Conservation (phyloP, 2,329 filamentous ascomycete genomes). For the Penicillium sp. region DNA sequence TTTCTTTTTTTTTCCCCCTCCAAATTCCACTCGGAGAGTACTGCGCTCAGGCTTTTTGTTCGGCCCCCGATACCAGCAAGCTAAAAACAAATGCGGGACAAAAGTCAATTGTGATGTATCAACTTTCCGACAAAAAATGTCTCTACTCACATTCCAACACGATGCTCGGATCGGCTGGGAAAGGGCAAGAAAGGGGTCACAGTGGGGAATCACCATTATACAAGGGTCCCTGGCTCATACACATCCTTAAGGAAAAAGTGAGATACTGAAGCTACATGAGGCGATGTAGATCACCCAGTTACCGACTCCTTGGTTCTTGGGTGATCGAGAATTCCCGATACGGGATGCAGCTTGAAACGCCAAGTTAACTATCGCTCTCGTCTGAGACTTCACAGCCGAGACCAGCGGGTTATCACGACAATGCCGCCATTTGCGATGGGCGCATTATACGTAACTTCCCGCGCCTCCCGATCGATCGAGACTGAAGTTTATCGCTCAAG, state of each 20-base stretch:
- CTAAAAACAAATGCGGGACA: neutral
- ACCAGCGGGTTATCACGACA: neutral
- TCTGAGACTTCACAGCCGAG: neutral
- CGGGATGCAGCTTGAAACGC: neutral
- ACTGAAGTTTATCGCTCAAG: conserved; percentile 14
- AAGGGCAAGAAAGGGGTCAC: neutral
- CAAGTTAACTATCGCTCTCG: neutral
- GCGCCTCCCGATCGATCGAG: conserved; percentile 20
- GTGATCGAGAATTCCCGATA: neutral
- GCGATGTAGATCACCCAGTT: conserved; percentile 7
- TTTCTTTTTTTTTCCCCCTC: too few relatives aligned
- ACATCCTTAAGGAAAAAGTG: neutral
- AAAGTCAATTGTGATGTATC: conserved; percentile 4
- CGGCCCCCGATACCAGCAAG: neutral
- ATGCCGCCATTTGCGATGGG: conserved; percentile 13
- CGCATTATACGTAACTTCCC: conserved; percentile 15
- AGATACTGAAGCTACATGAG: neutral
- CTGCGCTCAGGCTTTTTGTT: neutral
- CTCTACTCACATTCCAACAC: neutral
- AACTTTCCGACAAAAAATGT: neutral
- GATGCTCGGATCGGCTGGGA: neutral
- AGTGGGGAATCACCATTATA: neutral
- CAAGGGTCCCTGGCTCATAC: neutral
- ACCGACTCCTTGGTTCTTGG: conserved; percentile 10
- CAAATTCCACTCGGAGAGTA: neutral